Conservation (phyloP, 1,284 basidiomycete species). For the Coriolopsis trogii region DNA sequence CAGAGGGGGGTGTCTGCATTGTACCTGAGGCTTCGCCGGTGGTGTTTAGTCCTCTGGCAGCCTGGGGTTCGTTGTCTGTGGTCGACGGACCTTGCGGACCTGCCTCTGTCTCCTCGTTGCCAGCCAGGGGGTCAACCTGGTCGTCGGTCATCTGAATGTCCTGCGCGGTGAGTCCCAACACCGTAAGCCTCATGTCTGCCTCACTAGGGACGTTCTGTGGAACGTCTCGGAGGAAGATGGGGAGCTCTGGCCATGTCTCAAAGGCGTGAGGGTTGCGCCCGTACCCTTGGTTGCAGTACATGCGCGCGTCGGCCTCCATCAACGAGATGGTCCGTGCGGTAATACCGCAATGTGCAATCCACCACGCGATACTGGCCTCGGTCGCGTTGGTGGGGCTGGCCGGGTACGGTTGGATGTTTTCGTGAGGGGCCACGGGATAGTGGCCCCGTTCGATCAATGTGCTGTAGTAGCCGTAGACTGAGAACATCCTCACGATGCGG, state of each 20-base stretch:
- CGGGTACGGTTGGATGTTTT: background rate
- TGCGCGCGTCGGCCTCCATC: constrained; percentile 3
- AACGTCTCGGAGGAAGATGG: background rate
- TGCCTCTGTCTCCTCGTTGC: too few species aligned
- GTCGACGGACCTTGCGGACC: too few species aligned
- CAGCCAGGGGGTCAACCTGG: too few species aligned
- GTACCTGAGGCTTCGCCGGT: too few species aligned
- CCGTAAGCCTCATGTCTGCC: too few species aligned
- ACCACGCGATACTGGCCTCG: background rate
- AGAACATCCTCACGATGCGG: background rate
- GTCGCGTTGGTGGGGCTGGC: background rate
- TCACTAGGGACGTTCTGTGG: too few species aligned
- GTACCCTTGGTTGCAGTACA: background rate
- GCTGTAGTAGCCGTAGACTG: background rate
- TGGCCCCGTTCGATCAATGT: background rate
- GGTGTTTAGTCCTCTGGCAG: too few species aligned
- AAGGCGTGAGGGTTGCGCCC: background rate
- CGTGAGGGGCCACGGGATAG: background rate
- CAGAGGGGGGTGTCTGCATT: too few species aligned
- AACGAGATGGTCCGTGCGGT: background rate
- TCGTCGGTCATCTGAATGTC: too few species aligned
- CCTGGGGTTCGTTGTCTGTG: too few species aligned
- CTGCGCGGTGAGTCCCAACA: too few species aligned
- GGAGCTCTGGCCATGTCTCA: background rate
- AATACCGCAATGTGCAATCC: background rate